A percentile compares a stretch with the other conserved stretches of the same genome.
phyloP scores from a whole-genome alignment of 257 asterid genomes.

The Petrea volubilis region DNA sequence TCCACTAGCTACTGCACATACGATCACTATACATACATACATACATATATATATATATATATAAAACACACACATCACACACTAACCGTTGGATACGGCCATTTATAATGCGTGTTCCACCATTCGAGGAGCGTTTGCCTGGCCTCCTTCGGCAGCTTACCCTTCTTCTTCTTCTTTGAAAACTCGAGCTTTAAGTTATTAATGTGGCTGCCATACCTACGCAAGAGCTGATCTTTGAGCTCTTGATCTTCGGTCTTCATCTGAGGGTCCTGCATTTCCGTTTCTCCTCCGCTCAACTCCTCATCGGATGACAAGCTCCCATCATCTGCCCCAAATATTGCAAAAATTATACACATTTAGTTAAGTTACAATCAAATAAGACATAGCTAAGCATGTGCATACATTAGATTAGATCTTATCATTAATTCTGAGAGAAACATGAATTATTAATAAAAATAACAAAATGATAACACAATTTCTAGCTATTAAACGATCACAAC shows the following conservation, averaged over 20 bases:
- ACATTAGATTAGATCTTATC: no score
- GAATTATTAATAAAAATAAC: background rate
- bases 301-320: constrained; percentile 68
- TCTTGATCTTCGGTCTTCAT: constrained; percentile 58
- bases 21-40: no score
- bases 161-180: constrained; percentile 92
- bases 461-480: no score
- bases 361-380: no score
- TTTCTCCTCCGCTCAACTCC: constrained; percentile 67
- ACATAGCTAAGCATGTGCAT: no score
- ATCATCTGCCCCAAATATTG: constrained; percentile 39
- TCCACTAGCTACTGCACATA: background rate
- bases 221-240: constrained; percentile 67
- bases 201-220: constrained; percentile 73
- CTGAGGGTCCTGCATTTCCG: constrained; percentile 39
- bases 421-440: background rate
- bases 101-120: constrained; percentile 89
- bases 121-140: constrained; percentile 77
- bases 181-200: constrained; percentile 72
- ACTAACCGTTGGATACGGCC: constrained; percentile 97
- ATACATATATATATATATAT: background rate
- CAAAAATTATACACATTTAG: background rate
- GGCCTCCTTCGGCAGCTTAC: constrained; percentile 85
- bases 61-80: background rate
- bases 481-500: no score